phyloP scores from a whole-genome alignment of 257 asterid species.

The Hygrophila difformis region DNA sequence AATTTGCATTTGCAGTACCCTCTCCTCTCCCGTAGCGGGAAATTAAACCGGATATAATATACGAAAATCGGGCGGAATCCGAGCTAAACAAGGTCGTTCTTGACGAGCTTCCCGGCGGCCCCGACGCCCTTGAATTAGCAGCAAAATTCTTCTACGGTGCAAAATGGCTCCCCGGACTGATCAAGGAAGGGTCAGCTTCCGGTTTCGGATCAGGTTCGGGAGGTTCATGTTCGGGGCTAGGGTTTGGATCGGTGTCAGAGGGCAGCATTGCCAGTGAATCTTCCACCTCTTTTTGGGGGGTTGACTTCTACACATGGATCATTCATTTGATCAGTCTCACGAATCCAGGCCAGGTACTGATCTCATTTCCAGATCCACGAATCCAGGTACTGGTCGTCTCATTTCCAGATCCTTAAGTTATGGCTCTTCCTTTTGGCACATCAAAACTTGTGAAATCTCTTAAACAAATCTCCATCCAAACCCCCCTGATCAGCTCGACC shows the following conservation, averaged over 20 bases:
- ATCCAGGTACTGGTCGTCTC: no score
- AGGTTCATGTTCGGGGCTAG: background rate
- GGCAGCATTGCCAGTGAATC: background rate
- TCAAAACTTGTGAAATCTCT: slow-evolving; percentile 16
- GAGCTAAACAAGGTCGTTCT: slow-evolving; percentile 40
- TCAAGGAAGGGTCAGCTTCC: slow-evolving; percentile 41
- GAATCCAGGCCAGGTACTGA: slow-evolving; percentile 70
- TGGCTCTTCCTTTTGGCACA: slow-evolving; percentile 11
- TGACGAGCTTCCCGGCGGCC: slow-evolving; percentile 85
- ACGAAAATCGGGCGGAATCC: slow-evolving; percentile 45
- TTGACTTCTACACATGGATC: slow-evolving; percentile 9
- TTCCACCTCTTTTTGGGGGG: background rate
- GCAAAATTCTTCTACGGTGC: slow-evolving; percentile 89
- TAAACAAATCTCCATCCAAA: slow-evolving; percentile 5
- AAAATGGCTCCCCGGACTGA: slow-evolving; percentile 73
- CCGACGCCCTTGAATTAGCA: slow-evolving; percentile 80
- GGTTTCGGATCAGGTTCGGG: slow-evolving; percentile 15
- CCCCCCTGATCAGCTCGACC: background rate
- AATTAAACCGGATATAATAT: slow-evolving; percentile 63
- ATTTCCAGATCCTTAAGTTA: slow-evolving; percentile 24
- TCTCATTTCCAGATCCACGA: slow-evolving; percentile 27
- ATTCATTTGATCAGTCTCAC: slow-evolving; percentile 19
- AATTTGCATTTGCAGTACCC: slow-evolving; percentile 85
- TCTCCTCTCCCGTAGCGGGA: slow-evolving; percentile 80
- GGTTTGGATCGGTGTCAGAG: background rate